Percentiles rank a stretch among this genome's conserved stretches.
Conservation (phyloP, 2,329 filamentous ascomycete species). For the Fusarium sp. region DNA sequence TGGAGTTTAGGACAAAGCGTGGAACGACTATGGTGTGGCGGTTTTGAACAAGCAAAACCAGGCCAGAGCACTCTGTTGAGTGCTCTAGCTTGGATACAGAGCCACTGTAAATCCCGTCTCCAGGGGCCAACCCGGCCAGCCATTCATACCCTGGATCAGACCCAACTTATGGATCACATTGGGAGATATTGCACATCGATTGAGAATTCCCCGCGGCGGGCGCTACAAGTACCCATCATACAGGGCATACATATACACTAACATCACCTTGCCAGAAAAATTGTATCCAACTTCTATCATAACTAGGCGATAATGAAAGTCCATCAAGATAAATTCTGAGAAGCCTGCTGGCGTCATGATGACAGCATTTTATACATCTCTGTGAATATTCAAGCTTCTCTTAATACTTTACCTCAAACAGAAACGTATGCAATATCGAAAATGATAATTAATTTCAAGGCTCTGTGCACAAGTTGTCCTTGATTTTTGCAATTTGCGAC, state of each 20-base stretch:
- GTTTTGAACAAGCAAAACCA: conserved; percentile 21
- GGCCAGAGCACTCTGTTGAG: not conserved
- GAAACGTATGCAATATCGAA: conserved; percentile 3
- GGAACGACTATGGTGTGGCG: conserved; percentile 22
- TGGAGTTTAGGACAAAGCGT: conserved; percentile 16
- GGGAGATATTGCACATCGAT: not conserved
- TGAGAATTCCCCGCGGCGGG: conserved; percentile 17
- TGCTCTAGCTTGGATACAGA: not conserved
- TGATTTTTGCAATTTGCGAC: conserved; percentile 31
- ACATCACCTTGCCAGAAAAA: not conserved
- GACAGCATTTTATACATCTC: not conserved
- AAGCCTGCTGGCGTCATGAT: conserved; percentile 2
- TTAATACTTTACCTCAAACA: not conserved
- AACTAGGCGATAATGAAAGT: not conserved
- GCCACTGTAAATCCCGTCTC: not conserved
- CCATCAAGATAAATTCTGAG: not conserved
- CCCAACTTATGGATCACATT: not conserved
- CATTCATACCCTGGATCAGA: not conserved
- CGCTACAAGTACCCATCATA: conserved; percentile 2
- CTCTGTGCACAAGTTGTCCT: conserved; percentile 20
- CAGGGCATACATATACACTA: conserved; percentile 6
- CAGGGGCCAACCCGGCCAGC: not conserved
- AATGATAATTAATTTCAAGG: conserved; percentile 9
- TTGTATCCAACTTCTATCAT: not conserved
- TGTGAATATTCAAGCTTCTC: not conserved